Conservation (phyloP, 2,329 filamentous ascomycete species). For the Curvularia verruculosa region DNA sequence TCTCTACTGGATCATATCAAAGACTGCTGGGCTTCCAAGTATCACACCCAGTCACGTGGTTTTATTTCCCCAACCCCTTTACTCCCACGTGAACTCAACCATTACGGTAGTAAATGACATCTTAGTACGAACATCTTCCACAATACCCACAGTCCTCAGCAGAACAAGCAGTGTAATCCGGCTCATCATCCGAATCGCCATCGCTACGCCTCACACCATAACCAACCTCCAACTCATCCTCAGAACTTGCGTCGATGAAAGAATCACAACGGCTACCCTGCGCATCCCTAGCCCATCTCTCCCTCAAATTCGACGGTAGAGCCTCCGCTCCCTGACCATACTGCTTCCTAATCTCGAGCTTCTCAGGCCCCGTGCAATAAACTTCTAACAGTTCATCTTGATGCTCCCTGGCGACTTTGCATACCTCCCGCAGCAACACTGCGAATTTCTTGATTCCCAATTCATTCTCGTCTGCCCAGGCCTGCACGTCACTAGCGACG, state of each 20-base stretch:
- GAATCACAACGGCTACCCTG: background rate
- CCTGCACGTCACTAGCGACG: slow-evolving; percentile 43
- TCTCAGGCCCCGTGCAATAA: slow-evolving; percentile 34
- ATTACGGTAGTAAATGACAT: too few relatives aligned
- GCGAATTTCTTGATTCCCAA: slow-evolving; percentile 35
- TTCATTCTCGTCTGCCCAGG: slow-evolving; percentile 54
- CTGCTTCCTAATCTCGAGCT: slow-evolving; percentile 47
- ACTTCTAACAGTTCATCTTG: slow-evolving; percentile 41
- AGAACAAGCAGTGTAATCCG: slow-evolving; percentile 49
- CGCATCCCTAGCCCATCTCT: slow-evolving; percentile 17
- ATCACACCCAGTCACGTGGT: background rate
- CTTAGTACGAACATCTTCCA: slow-evolving; percentile 43
- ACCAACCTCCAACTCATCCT: background rate
- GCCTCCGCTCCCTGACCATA: slow-evolving; percentile 31
- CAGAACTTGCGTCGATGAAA: background rate
- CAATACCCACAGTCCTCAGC: slow-evolving; percentile 47
- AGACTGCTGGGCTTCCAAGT: background rate
- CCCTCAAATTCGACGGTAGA: slow-evolving; percentile 24
- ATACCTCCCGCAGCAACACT: slow-evolving; percentile 40
- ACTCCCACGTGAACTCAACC: too few relatives aligned
- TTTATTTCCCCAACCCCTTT: background rate
- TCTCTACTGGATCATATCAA: too few relatives aligned
- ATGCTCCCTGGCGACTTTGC: slow-evolving; percentile 30
- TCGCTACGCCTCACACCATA: background rate
- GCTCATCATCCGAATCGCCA: slow-evolving; percentile 19